Evolutionary conservation across 208 protist species (phyloP).

Genomic region (Leishmania braziliensis): DNA sequence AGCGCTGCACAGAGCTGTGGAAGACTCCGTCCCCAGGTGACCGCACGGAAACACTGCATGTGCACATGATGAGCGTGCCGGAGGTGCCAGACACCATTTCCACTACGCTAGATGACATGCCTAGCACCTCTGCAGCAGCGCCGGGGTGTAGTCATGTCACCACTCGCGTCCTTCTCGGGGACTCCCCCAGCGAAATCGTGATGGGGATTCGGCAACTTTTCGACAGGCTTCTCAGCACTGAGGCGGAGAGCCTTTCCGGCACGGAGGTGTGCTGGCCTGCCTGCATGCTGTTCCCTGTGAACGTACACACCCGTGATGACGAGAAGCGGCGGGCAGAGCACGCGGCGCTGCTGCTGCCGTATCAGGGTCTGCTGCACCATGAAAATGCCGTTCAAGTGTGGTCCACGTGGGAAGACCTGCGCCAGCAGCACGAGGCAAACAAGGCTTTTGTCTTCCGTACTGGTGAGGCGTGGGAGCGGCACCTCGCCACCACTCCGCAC

Average conservation of each 20-base stretch:
- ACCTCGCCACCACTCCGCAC: conserved; percentile 63
- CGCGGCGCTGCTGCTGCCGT: conserved; percentile 50
- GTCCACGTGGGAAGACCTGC: conserved; percentile 23
- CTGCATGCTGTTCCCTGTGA: conserved; percentile 57
- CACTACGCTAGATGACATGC: conserved; percentile 17
- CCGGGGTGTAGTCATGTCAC: background rate
- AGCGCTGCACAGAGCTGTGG: conserved; percentile 9
- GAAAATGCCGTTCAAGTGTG: conserved; percentile 38
- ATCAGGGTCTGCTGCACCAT: conserved; percentile 37
- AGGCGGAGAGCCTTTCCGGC: background rate
- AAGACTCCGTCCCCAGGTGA: background rate
- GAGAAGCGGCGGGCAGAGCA: conserved; percentile 53
- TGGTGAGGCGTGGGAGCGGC: conserved; percentile 56
- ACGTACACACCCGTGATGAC: conserved; percentile 48
- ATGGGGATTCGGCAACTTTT: conserved; percentile 35
- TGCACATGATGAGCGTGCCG: conserved; percentile 26
- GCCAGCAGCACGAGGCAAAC: background rate
- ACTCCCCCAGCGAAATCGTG: conserved; percentile 40
- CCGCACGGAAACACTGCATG: conserved; percentile 13
- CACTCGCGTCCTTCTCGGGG: conserved; percentile 48
- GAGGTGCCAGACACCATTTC: conserved; percentile 10
- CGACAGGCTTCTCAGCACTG: conserved; percentile 19
- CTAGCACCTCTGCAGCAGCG: background rate
- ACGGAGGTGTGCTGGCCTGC: conserved; percentile 65
- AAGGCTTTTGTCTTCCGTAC: conserved; percentile 13